Evolutionary conservation across 768 basidiomycete genomes (phyloP).

Genomic region (Amanita phalloides): DNA sequence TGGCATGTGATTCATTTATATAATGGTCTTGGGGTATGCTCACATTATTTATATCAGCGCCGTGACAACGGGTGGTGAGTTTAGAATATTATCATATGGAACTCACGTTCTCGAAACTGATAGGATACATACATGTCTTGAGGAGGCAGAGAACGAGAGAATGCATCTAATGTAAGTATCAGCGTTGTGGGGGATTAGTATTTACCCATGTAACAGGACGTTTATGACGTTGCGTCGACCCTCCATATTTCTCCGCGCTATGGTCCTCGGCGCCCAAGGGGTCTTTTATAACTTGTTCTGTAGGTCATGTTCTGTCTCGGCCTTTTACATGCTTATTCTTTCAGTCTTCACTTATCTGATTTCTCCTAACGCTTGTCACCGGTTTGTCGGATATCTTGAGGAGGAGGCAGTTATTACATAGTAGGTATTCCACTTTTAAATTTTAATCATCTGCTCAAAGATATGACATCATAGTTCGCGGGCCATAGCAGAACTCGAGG

Average conservation of each 20-base stretch:
- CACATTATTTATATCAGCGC: conserved; percentile 19
- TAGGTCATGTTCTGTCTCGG: conserved; percentile 21
- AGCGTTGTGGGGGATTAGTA: not conserved
- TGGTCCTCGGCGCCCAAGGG: conserved; percentile 88
- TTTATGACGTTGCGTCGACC: conserved; percentile 91
- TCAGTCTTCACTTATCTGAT: conserved; percentile 70
- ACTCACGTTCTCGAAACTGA: conserved; percentile 19
- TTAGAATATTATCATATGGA: not conserved
- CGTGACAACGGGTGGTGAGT: conserved; percentile 42
- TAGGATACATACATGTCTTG: conserved; percentile 91
- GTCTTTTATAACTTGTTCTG: conserved; percentile 86
- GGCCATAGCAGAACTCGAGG: conserved; percentile 76
- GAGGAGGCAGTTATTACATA: conserved; percentile 95
- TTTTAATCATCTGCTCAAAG: not conserved
- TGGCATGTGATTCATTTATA: conserved; percentile 38
- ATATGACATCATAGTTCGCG: conserved; percentile 41
- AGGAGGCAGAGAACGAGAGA: conserved; percentile 95
- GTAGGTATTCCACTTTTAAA: conserved; percentile 30
- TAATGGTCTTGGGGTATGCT: not conserved
- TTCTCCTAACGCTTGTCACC: conserved; percentile 69
- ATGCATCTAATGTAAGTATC: conserved; percentile 80
- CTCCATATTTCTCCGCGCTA: conserved; percentile 64
- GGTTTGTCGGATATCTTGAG: conserved; percentile 87
- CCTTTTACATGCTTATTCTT: conserved; percentile 7
- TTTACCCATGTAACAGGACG: conserved; percentile 41